These are phyloP conservation scores for Mycena floridula DNA, from an alignment of 768 basidiomycete species.

Conservation along the genomic window DNA sequence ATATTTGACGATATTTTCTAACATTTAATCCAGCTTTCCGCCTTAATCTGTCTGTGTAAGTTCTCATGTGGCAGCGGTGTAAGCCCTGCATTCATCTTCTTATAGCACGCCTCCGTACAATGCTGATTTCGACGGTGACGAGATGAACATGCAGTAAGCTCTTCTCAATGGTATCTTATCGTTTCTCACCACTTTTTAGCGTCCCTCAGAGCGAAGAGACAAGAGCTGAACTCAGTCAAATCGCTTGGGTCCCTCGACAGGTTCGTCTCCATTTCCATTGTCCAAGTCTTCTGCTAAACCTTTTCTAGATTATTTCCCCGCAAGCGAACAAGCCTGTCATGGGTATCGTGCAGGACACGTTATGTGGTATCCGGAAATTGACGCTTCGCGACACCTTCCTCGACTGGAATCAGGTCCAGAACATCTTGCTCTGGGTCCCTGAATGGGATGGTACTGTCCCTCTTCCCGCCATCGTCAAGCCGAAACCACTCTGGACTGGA, in stretches of 20 bases:
- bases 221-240: constrained; percentile 94
- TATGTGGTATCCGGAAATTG: constrained; percentile 96
- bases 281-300: neutral
- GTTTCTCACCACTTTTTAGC: constrained; percentile 32
- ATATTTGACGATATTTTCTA: constrained; percentile 2
- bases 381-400: constrained; percentile 93
- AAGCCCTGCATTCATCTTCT: constrained; percentile 20
- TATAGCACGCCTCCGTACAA: constrained; percentile 92
- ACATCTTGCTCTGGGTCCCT: constrained; percentile 96
- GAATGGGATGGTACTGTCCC: constrained; percentile 96
- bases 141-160: constrained; percentile 99
- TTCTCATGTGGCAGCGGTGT: constrained; percentile 18
- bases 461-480: constrained; percentile 91
- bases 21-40: constrained; percentile 74
- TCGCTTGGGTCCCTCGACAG: constrained; percentile 97
- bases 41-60: constrained; percentile 94
- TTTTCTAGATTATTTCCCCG: constrained; percentile 86
- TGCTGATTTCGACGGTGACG: constrained; percentile 99
- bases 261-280: constrained; percentile 27
- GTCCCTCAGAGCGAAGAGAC: constrained; percentile 99
- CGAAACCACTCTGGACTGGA: constrained; percentile 96
- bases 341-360: constrained; percentile 99
- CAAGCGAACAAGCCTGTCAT: constrained; percentile 99
- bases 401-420: constrained; percentile 94
- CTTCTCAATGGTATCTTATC: neutral